These are phyloP conservation scores for Yamadazyma atlantica DNA, from an alignment of 1,139 yeast species.

Conservation along the genomic window DNA sequence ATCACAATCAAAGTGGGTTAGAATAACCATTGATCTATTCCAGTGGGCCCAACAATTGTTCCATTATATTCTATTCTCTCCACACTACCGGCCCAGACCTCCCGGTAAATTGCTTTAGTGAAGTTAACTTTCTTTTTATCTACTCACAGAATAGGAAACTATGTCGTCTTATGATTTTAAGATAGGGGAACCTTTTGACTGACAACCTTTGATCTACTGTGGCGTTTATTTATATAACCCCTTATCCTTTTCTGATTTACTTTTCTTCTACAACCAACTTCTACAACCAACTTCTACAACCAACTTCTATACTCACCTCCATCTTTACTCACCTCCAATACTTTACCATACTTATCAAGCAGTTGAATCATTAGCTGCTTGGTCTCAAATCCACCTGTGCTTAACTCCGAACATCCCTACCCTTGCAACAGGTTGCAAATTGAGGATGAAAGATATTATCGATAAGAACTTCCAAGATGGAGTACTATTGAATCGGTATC, in stretches of 20 bases:
- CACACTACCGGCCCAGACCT: neutral
- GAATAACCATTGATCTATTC: neutral
- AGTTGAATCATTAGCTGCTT: neutral
- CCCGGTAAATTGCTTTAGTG: neutral
- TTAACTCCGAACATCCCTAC: neutral
- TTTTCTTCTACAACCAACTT: no score
- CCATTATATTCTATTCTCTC: neutral
- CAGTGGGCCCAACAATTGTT: neutral
- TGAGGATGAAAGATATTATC: neutral
- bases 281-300: no score
- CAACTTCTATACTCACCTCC: no score
- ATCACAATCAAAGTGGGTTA: neutral
- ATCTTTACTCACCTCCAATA: no score
- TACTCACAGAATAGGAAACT: neutral
- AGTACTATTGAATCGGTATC: conserved; percentile 31
- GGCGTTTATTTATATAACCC: no score
- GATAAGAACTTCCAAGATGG: conserved; percentile 5
- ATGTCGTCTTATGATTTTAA: neutral
- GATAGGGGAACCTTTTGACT: neutral
- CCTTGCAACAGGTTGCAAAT: neutral
- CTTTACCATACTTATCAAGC: no score
- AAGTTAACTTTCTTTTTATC: neutral
- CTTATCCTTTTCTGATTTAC: no score
- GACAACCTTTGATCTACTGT: no score
- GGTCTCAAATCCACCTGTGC: neutral